Evolutionary conservation across 2,329 filamentous ascomycete species (phyloP).

Genomic region (Colletotrichum sp.): DNA sequence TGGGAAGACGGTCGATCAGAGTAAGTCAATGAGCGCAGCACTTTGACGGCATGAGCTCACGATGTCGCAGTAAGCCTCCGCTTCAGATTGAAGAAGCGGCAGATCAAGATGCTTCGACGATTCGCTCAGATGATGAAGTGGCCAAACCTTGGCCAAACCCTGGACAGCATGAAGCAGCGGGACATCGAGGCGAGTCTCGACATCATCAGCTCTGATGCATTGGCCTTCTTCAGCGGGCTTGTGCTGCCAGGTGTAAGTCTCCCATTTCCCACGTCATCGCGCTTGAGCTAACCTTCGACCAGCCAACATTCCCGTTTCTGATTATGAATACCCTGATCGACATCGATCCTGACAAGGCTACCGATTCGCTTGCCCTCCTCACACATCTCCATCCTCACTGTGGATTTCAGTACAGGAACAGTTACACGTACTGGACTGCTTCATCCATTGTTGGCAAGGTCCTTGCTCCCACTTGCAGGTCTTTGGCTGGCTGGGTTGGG

Average conservation of each 20-base stretch:
- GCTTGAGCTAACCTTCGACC: not conserved
- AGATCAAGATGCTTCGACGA: conserved; percentile 70
- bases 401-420: conserved; percentile 77
- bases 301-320: conserved; percentile 72
- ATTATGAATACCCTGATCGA: conserved; percentile 82
- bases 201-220: conserved; percentile 70
- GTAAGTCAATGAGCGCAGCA: conserved; percentile 36
- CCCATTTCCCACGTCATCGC: not conserved
- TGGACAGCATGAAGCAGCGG: conserved; percentile 65
- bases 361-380: conserved; percentile 69
- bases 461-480: conserved; percentile 72
- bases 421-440: conserved; percentile 79
- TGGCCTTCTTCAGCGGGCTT: conserved; percentile 80
- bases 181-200: conserved; percentile 65
- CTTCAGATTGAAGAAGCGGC: conserved; percentile 68
- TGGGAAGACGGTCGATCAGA: conserved; percentile 56
- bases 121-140: conserved; percentile 79
- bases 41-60: not conserved
- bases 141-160: conserved; percentile 72
- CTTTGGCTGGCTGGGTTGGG: conserved; percentile 77
- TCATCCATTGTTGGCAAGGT: conserved; percentile 78
- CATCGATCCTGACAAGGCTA: conserved; percentile 72
- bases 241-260: conserved; percentile 70
- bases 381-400: conserved; percentile 72
- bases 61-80: conserved; percentile 61